Evolutionary conservation across 2,329 filamentous ascomycete species (phyloP).

Genomic region (Diaporthe sp.): DNA sequence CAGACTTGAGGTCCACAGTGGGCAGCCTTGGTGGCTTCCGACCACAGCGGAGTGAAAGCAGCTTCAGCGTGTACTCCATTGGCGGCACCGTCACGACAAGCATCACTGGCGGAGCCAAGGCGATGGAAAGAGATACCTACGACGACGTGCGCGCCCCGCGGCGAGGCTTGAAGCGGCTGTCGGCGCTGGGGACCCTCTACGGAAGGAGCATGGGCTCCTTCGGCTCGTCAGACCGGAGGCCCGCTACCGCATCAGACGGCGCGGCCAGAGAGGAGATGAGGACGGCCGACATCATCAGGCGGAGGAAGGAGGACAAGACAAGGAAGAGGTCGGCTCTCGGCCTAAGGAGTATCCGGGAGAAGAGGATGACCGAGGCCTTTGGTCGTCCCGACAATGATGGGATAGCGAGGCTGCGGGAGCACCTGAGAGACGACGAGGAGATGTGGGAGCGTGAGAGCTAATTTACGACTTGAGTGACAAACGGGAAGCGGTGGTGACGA

Average conservation of each 20-base stretch:
- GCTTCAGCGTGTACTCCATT: slow-evolving; percentile 12
- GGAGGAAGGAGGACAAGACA: slow-evolving; percentile 52
- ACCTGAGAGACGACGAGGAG: not conserved
- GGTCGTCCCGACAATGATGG: not conserved
- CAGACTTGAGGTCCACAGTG: not conserved
- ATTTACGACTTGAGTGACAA: no score
- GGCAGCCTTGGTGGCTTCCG: not conserved
- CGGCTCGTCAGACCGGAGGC: slow-evolving; percentile 30
- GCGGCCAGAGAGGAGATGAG: slow-evolving; percentile 41
- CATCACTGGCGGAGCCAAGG: not conserved
- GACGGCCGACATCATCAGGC: slow-evolving; percentile 47
- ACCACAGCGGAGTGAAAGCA: slow-evolving; percentile 22
- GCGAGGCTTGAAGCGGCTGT: slow-evolving; percentile 37
- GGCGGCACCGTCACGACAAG: slow-evolving; percentile 7
- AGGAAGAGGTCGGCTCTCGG: slow-evolving; percentile 43
- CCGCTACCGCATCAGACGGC: not conserved
- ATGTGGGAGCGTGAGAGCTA: not conserved
- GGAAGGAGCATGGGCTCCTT: slow-evolving; percentile 38
- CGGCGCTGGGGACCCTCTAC: slow-evolving; percentile 39
- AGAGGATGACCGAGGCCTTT: slow-evolving; percentile 29
- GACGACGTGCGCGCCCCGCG: not conserved
- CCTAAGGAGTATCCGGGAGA: slow-evolving; percentile 22
- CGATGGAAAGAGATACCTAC: not conserved
- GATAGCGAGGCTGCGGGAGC: not conserved
- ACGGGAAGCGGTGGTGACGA: no score